A percentile compares a stretch with the other conserved stretches of the same genome.
Conservation (phyloP, 768 basidiomycete genomes). For the Multifurca ochricompacta region DNA sequence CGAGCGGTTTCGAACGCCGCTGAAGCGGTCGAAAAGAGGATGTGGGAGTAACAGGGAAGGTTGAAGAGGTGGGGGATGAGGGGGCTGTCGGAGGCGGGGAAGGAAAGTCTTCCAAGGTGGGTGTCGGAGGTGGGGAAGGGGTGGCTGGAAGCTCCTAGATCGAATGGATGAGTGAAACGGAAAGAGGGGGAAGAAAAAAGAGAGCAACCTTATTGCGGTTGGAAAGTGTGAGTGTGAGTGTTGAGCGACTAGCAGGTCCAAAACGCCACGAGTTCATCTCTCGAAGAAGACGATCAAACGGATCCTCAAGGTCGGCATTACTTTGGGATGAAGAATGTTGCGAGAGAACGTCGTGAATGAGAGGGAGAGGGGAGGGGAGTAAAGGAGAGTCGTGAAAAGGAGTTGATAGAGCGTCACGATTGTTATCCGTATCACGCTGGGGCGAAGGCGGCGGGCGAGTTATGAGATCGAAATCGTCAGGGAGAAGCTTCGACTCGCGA, state of each 20-base stretch:
- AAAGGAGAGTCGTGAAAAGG: constrained; percentile 32
- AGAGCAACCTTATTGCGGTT: constrained; percentile 19
- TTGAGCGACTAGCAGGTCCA: background rate
- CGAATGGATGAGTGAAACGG: background rate
- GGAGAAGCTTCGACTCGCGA: constrained; percentile 21
- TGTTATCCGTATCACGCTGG: background rate
- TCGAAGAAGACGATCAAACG: constrained; percentile 31
- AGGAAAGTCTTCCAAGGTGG: constrained; percentile 11
- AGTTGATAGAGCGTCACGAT: constrained; percentile 5
- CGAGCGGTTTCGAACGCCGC: constrained; percentile 17
- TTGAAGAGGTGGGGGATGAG: constrained; percentile 16
- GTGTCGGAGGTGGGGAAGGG: constrained; percentile 9
- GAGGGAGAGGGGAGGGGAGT: constrained; percentile 23
- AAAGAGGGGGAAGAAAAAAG: background rate
- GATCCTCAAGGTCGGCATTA: constrained; percentile 29
- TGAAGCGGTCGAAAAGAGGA: constrained; percentile 17
- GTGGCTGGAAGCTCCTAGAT: constrained; percentile 13
- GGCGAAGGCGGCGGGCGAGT: background rate
- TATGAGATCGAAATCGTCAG: constrained; percentile 15
- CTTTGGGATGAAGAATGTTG: constrained; percentile 18
- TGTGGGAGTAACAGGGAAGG: constrained; percentile 15
- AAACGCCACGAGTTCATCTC: constrained; percentile 28
- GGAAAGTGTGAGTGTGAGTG: constrained; percentile 5
- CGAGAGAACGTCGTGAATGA: background rate
- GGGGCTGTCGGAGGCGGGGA: constrained; percentile 11